Conservation (phyloP, 2,329 filamentous ascomycete genomes). For the Penicillium sp. region DNA sequence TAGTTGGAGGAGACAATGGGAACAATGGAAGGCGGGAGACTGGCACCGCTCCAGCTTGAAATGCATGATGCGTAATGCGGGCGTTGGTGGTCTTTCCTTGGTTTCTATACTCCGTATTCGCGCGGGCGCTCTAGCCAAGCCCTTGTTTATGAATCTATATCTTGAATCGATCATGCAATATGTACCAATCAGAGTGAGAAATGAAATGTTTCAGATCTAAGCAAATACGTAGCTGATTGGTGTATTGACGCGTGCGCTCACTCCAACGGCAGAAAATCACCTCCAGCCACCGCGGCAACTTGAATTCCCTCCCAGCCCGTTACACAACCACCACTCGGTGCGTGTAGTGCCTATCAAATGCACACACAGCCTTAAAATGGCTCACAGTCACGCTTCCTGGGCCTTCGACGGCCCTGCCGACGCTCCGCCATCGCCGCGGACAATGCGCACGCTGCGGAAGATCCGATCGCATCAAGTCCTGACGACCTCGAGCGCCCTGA, state of each 20-base stretch:
- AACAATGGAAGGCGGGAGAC: conserved; percentile 25
- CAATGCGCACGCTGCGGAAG: conserved; percentile 67
- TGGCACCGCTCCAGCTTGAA: conserved; percentile 13
- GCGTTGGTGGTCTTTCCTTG: conserved; percentile 12
- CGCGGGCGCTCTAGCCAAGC: background rate
- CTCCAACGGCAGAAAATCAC: conserved; percentile 25
- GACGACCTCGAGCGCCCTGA: conserved; percentile 65
- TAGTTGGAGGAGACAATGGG: conserved; percentile 53
- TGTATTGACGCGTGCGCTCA: conserved; percentile 10
- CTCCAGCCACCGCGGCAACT: conserved; percentile 20
- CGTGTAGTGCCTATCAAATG: conserved; percentile 5
- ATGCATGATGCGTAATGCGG: conserved; percentile 7
- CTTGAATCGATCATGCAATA: background rate
- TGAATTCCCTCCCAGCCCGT: conserved; percentile 1
- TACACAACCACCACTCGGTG: conserved; percentile 9
- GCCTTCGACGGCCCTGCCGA: conserved; percentile 28
- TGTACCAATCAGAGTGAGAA: background rate
- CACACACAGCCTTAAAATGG: conserved; percentile 19
- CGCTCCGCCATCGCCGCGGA: conserved; percentile 59
- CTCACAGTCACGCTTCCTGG: conserved; percentile 23
- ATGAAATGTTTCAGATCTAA: background rate
- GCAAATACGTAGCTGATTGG: background rate
- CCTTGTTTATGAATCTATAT: background rate
- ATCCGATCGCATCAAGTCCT: conserved; percentile 71
- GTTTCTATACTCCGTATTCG: conserved; percentile 3